Evolutionary conservation across 164 flowering plant genomes (phyloP), one percentile per base, ranked within the genome.

Genomic region (Nymphaea colorata): DNA sequence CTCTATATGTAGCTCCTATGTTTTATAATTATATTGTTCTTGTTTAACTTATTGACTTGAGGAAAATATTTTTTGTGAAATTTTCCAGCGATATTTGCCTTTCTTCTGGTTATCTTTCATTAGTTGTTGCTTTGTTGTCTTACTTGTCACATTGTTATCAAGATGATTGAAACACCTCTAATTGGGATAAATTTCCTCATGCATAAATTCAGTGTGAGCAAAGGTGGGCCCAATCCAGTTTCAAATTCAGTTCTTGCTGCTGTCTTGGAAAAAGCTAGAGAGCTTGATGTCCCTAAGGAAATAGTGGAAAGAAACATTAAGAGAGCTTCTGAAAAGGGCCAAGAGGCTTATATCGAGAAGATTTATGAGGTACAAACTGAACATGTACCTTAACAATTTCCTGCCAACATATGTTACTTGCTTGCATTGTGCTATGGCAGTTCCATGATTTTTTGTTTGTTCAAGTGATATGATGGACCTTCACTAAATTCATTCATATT

Each of bases 271-370:
- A 94, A 90, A 78, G 89, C 88, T 59, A 94, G 87, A 83, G 96
- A 88, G 76, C 98, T 94, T 70, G 99, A 94, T 81, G 82, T 94
- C 44, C 96, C 99, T 16, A 91, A 87, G 80, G 99, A 94, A 55
- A 90, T 88, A 66, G 17, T 91, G 61, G 98, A 94, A 66, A 90
- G 99, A 59, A 94, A 94, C 71, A 86, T 94, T 59, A 94, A 91
- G 79, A 87, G 85, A 79, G 99, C 98, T 71, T 85, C 92, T 69
- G 98, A 94, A 73, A 91, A 91, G 81, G 98, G 93, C 44, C 99
- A 91, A 73, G 99, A 91, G 76, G 90, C 96, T 73, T 94, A 79
- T 75, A 88, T 94, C 64, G 96, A 94, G 79, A 94, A 92, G 78
- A 64, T 84, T 36, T 91, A 94, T 55, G 99, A 92, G 92, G 97